Evolutionary conservation across 140 eudicot species (phyloP), one percentile per base, ranked within the genome.

Genomic region (Anethum foeniculum): DNA sequence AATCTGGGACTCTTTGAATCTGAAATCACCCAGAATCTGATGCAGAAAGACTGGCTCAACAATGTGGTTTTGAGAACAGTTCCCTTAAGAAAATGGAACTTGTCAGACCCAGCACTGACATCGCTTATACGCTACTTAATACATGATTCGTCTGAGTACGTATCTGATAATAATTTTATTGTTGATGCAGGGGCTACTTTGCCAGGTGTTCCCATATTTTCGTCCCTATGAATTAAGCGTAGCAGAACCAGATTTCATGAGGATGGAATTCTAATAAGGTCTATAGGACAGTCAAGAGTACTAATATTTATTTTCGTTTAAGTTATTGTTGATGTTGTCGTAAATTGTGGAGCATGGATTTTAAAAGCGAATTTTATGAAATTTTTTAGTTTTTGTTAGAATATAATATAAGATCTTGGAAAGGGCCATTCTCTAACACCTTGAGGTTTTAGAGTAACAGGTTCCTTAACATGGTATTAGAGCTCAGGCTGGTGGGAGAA

Each of bases 1-100:
- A 49, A 79, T 62, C 87, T 85, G 0, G 91, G 88, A 36, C 30
- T 87, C 4, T 85, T 87, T 76, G 78, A 80, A 43, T 87, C 90
- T 2, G 88, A 87, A 79, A 87, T 87, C 77, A 87, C 90, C 2
- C 47, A 85, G 46, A 71, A 68, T 14, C 87, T 87, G 23, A 43
- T 87, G 74, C 34, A 73, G 27, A 82, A 80, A 77, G 32, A 77
- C 21, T 84, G 90, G 86, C 68, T 87, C 36, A 77, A 44, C 0
- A 80, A 36, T 3, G 86, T 87, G n/a, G 81, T 38, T 15, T 12
- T 3, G 6, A 84, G 46, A 52, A 84, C 76, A 0, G 77, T 82
- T 27, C 88, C 88, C 62, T 52, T 84, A 43, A n/a, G 74, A 62
- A 71, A 76, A 3, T 58, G 4, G 34, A 88, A 88, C 52, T 52